These are phyloP conservation scores for Protomyces inundatus DNA, from an alignment of 1,139 yeast species.

Conservation along the genomic window DNA sequence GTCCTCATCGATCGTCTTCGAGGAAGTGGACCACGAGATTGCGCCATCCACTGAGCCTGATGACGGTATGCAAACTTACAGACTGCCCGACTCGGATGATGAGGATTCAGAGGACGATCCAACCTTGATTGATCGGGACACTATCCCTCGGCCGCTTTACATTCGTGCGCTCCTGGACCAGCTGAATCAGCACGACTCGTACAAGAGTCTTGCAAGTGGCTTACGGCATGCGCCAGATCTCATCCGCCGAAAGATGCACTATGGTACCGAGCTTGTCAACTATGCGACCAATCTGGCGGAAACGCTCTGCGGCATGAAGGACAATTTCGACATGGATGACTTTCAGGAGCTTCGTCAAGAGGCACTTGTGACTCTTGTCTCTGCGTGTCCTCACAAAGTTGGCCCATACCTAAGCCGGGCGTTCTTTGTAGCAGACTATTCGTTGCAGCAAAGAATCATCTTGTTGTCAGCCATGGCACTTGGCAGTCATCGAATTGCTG, in stretches of 20 bases:
- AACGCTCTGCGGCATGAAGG: conserved; percentile 10
- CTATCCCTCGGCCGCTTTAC: conserved; percentile 14
- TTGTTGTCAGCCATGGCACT: conserved; percentile 12
- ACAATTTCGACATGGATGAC: conserved; percentile 21
- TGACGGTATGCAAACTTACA: conserved; percentile 2
- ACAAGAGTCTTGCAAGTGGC: conserved; percentile 3
- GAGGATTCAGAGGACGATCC: conserved; percentile 26
- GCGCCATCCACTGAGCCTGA: background rate
- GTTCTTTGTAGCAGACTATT: conserved; percentile 15
- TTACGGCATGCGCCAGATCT: conserved; percentile 3
- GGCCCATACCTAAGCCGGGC: conserved; percentile 11
- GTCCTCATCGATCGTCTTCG: background rate
- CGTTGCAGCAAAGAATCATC: conserved; percentile 11
- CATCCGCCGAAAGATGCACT: conserved; percentile 7
- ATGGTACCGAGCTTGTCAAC: conserved; percentile 13
- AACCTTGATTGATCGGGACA: conserved; percentile 15
- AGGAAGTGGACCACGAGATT: background rate
- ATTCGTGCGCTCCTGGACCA: conserved; percentile 11
- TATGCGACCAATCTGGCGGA: conserved; percentile 12
- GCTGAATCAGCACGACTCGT: conserved; percentile 12
- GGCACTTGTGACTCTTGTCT: conserved; percentile 16
- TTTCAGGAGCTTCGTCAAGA: conserved; percentile 9
- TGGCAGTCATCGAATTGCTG: conserved; percentile 8
- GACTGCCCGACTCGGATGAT: conserved; percentile 26
- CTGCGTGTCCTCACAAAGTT: conserved; percentile 1